Percentiles rank a stretch among this genome's conserved stretches.
These are phyloP conservation scores for Helenozyma rhizophorensis DNA, from an alignment of 805 yeast species.

Conservation along the genomic window DNA sequence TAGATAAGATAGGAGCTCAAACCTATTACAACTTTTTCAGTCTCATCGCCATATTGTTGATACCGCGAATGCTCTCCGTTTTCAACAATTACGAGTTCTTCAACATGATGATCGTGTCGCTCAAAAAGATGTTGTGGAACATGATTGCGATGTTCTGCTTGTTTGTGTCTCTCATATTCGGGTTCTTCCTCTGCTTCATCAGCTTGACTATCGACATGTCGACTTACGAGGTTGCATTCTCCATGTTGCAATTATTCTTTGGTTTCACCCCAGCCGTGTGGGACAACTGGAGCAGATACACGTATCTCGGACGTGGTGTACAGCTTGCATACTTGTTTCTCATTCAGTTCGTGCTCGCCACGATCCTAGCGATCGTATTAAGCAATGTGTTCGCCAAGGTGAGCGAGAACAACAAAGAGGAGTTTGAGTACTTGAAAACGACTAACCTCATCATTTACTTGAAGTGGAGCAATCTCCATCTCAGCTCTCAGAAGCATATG, in stretches of 20 bases:
- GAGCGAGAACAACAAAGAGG: conserved; percentile 29
- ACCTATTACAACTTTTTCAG: conserved; percentile 31
- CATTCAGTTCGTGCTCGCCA: conserved; percentile 50
- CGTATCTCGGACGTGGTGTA: conserved; percentile 42
- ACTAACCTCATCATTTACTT: conserved; percentile 35
- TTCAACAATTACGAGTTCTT: conserved; percentile 50
- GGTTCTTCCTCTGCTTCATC: conserved; percentile 53
- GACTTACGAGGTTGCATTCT: conserved; percentile 44
- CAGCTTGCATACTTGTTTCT: conserved; percentile 49
- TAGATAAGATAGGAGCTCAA: conserved; percentile 11
- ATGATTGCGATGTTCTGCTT: conserved; percentile 45
- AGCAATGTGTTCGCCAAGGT: conserved; percentile 37
- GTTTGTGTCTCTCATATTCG: conserved; percentile 47
- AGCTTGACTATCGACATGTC: conserved; percentile 41
- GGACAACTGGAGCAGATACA: conserved; percentile 49
- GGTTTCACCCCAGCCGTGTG: conserved; percentile 61
- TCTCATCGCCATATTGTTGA: conserved; percentile 43
- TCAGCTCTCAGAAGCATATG: conserved; percentile 7
- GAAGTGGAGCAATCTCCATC: conserved; percentile 24
- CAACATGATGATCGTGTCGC: conserved; percentile 47
- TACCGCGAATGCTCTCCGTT: conserved; percentile 47
- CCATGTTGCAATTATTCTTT: conserved; percentile 48
- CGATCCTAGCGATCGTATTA: conserved; percentile 52
- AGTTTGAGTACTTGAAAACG: conserved; percentile 37
- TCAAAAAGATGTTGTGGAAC: conserved; percentile 48